Percentiles rank a stretch among this genome's conserved stretches.
Evolutionary conservation across 352 stramenopile genomes (phyloP).

Genomic region (Phytophthora nicotianae): DNA sequence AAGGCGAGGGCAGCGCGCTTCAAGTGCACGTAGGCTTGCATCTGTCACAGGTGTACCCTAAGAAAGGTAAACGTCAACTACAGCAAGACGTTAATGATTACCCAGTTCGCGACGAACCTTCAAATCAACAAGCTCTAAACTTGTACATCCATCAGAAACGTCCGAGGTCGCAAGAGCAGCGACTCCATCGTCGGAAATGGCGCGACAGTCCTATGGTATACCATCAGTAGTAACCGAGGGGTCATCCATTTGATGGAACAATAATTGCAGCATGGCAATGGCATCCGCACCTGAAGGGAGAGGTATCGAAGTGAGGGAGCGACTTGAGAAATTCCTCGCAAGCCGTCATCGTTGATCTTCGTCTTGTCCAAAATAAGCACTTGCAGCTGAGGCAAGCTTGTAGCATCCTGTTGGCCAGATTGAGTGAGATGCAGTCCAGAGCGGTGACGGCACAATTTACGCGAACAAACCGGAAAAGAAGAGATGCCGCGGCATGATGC

Average conservation of each 20-base stretch:
- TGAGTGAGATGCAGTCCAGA: constrained; percentile 1
- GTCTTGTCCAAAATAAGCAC: constrained; percentile 74
- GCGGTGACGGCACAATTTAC: neutral
- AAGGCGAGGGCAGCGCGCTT: constrained; percentile 44
- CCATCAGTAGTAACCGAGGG: neutral
- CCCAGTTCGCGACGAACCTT: constrained; percentile 45
- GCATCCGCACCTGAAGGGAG: constrained; percentile 57
- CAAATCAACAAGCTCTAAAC: constrained; percentile 63
- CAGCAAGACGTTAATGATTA: neutral
- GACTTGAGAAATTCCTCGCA: constrained; percentile 40
- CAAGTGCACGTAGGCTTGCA: constrained; percentile 42
- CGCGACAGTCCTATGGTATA: constrained; percentile 53
- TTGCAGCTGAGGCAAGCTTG: constrained; percentile 44
- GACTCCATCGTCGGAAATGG: constrained; percentile 53
- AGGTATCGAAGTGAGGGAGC: constrained; percentile 58
- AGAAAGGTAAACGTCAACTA: neutral
- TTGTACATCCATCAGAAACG: constrained; percentile 29
- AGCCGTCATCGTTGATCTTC: constrained; percentile 47
- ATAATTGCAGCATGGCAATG: neutral
- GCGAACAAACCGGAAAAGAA: constrained; percentile 42
- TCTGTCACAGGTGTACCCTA: constrained; percentile 58
- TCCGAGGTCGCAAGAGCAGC: constrained; percentile 35
- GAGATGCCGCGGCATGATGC: constrained; percentile 53
- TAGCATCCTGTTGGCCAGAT: constrained; percentile 24
- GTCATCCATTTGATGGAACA: neutral